A percentile compares a stretch with the other conserved stretches of the same genome.
Conservation (phyloP, 2,329 filamentous ascomycete genomes). For the Epichloe gansuensis region DNA sequence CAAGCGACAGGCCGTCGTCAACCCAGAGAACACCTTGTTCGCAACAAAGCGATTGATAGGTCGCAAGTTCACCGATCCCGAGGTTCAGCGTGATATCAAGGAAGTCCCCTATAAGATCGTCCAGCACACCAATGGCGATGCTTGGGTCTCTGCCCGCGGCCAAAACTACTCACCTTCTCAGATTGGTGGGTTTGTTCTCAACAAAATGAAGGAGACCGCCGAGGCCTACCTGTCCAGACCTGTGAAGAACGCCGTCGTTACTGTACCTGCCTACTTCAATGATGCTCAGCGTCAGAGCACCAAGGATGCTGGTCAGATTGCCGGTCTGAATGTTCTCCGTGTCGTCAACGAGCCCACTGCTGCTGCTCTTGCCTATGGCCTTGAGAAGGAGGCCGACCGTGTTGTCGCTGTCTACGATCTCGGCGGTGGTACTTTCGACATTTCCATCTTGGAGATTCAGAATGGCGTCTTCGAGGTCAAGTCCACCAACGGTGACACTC, state of each 20-base stretch:
- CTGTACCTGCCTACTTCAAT: slow-evolving; percentile 97
- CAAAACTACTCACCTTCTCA: slow-evolving; percentile 98
- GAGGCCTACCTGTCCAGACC: slow-evolving; percentile 84
- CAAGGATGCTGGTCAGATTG: slow-evolving; percentile 94
- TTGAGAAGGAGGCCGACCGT: slow-evolving; percentile 86
- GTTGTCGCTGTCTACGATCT: slow-evolving; percentile 95
- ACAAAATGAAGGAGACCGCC: slow-evolving; percentile 99
- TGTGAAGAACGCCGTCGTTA: slow-evolving; percentile 92
- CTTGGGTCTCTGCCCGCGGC: slow-evolving; percentile 85
- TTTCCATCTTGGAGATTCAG: slow-evolving; percentile 93
- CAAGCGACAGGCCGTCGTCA: slow-evolving; percentile 96
- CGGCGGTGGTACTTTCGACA: slow-evolving; percentile 98
- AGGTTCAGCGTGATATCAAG: slow-evolving; percentile 94
- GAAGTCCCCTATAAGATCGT: slow-evolving; percentile 98
- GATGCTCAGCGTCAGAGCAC: slow-evolving; percentile 95
- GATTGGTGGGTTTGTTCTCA: slow-evolving; percentile 88
- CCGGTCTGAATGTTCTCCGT: slow-evolving; percentile 91
- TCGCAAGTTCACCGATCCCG: slow-evolving; percentile 85
- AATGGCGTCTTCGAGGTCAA: slow-evolving; percentile 98
- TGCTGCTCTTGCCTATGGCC: slow-evolving; percentile 86
- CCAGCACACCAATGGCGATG: slow-evolving; percentile 91
- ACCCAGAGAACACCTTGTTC: slow-evolving; percentile 96
- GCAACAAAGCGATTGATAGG: slow-evolving; percentile 98
- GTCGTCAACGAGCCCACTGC: slow-evolving; percentile 97
- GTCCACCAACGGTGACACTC: slow-evolving; percentile 97